Evolutionary conservation across 768 basidiomycete species (phyloP).

Genomic region (Lactarius indigo): DNA sequence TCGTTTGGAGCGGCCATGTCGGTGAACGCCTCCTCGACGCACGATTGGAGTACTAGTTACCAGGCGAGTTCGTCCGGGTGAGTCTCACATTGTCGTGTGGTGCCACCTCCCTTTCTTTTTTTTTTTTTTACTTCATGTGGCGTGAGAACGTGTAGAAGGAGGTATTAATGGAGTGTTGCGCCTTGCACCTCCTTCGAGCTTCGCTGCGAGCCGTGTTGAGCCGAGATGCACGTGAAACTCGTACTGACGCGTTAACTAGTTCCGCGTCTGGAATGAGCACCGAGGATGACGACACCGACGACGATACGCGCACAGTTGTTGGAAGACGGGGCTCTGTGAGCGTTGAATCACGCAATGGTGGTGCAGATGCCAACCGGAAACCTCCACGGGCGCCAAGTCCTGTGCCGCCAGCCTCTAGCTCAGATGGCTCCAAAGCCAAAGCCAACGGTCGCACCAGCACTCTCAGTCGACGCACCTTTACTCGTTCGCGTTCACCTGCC

Average conservation of each 20-base stretch:
- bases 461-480: slow-evolving; percentile 47
- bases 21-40: slow-evolving; percentile 32
- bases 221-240: neutral
- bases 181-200: neutral
- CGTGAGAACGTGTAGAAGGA: neutral
- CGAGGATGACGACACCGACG: slow-evolving; percentile 58
- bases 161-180: neutral
- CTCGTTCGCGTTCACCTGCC: slow-evolving; percentile 71
- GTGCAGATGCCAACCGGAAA: slow-evolving; percentile 2
- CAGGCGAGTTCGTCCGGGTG: slow-evolving; percentile 82
- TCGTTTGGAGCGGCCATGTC: slow-evolving; percentile 27
- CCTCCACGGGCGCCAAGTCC: slow-evolving; percentile 20
- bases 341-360: slow-evolving; percentile 11
- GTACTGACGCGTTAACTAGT: slow-evolving; percentile 29
- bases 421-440: slow-evolving; percentile 42
- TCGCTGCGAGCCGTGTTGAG: neutral
- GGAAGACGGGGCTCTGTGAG: slow-evolving; percentile 12
- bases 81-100: slow-evolving; percentile 23
- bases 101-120: neutral
- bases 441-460: slow-evolving; percentile 35
- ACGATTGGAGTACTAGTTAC: slow-evolving; percentile 85
- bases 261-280: slow-evolving; percentile 51
- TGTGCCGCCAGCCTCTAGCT: slow-evolving; percentile 29
- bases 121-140: too few relatives aligned
- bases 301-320: slow-evolving; percentile 33